Evolutionary conservation across 1,284 basidiomycete species (phyloP).

Genomic region (Rhodofomes roseus): DNA sequence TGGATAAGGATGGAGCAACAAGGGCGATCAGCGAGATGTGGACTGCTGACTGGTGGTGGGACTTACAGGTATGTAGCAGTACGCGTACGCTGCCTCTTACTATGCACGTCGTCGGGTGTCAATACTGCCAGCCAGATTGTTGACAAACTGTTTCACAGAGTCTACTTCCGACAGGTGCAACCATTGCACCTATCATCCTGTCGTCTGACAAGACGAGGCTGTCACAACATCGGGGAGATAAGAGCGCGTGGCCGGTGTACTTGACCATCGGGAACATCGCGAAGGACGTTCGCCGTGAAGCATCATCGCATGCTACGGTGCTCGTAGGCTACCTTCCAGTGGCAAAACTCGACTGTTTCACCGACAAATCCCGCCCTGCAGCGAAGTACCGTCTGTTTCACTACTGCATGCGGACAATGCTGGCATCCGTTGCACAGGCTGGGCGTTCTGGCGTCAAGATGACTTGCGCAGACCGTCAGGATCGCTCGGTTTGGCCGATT

Average conservation of each 20-base stretch:
- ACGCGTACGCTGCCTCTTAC: too few species aligned
- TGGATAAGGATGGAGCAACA: conserved; percentile 7
- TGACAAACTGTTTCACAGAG: too few species aligned
- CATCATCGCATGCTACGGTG: conserved; percentile 17
- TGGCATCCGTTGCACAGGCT: conserved; percentile 16
- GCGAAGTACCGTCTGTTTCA: conserved; percentile 25
- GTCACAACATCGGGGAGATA: conserved; percentile 17
- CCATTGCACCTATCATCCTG: conserved; percentile 8
- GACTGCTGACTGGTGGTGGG: conserved; percentile 26
- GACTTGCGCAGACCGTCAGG: conserved; percentile 20
- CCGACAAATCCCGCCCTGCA: conserved; percentile 8
- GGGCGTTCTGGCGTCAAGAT: conserved; percentile 20
- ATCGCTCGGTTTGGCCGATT: conserved; percentile 20
- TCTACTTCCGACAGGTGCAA: conserved; percentile 13
- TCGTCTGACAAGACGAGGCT: conserved; percentile 5
- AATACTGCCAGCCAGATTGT: too few species aligned
- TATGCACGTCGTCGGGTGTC: too few species aligned
- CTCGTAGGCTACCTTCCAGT: conserved; percentile 27
- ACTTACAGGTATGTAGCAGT: conserved; percentile 18
- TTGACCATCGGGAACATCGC: conserved; percentile 22
- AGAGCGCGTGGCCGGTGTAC: conserved; percentile 24
- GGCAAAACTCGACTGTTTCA: conserved; percentile 18
- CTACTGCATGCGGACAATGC: conserved; percentile 22
- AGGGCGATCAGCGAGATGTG: conserved; percentile 19
- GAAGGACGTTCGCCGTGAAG: conserved; percentile 15